Base-by-base conservation (phyloP, 1,139 yeast genomes). In the Taiozyma onychis region DNA sequence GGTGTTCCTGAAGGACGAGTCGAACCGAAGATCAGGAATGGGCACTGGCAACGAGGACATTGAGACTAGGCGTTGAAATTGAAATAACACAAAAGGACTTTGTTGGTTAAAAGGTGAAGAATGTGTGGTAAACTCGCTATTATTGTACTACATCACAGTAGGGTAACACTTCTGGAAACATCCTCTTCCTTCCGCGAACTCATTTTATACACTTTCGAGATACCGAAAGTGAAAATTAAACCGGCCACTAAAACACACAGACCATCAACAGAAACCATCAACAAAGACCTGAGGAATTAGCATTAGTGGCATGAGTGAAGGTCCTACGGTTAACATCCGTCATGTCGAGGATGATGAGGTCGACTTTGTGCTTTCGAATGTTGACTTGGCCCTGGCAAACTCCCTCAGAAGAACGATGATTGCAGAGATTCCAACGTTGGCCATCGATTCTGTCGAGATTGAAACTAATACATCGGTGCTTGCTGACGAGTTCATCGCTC, bases 401-500 rank as follows among this genome's bases (percentile, higher is more conserved):
- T 87, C 99, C 30, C 63, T 95, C 39, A 80, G 99, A 62, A 77
- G 99, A 66, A 81, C 88, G 47, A 90, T 95, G 88, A 77, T 93
- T 57, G 91, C 97, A 1, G 99, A 95, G 69, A 95, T 93, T 50
- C 99, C 99, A 32, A 93, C 99, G 1, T 67, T 85, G 59, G 98
- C 99, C 50, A 91, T 95, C 55, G 99, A 95, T 66, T 79, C 93
- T 58, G 99, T 95, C 48, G 99, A 95, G 67, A 86, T 95, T 56
- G 96, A 90, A 63, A 82, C 81, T 53, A 93, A 93, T 71, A 89
- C 99, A 1, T 85, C 96, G 18, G 99, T 95, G 18, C 73, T 93
- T 57, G 99, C 99, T 2, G 99, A 93, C 68, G 99, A 93, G 69
- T 93, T 93, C 64, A 80, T 93, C 52, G 83, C 97, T 32, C 99